phyloP scores from a whole-genome alignment of 1,139 yeast genomes.

The Torulaspora pretoriensis region DNA sequence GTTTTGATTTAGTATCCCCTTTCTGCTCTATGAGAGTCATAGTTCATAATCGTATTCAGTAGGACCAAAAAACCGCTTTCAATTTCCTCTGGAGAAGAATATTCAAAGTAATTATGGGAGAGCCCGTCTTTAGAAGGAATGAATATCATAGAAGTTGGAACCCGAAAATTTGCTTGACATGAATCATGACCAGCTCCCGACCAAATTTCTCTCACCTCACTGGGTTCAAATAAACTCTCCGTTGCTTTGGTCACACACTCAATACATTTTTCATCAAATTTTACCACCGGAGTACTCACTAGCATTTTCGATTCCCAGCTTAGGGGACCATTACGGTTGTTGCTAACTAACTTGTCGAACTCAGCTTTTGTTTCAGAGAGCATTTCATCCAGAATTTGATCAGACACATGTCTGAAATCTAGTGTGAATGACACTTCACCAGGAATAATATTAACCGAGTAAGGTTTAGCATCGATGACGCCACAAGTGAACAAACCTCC shows the following conservation, averaged over 20 bases:
- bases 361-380: slow-evolving; percentile 41
- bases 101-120: slow-evolving; percentile 65
- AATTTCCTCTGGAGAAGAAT: slow-evolving; percentile 57
- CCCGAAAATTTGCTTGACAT: slow-evolving; percentile 50
- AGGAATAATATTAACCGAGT: slow-evolving; percentile 64
- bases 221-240: slow-evolving; percentile 44
- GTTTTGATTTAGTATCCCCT: slow-evolving; percentile 12
- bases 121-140: slow-evolving; percentile 70
- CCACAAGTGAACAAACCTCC: slow-evolving; percentile 61
- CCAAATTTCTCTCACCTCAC: slow-evolving; percentile 44
- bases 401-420: slow-evolving; percentile 55
- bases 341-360: slow-evolving; percentile 40
- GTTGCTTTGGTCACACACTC: slow-evolving; percentile 52
- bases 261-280: slow-evolving; percentile 50
- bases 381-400: slow-evolving; percentile 43
- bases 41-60: slow-evolving; percentile 54
- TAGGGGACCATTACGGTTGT: slow-evolving; percentile 36
- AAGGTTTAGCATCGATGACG: slow-evolving; percentile 51
- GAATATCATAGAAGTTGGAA: slow-evolving; percentile 73
- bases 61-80: slow-evolving; percentile 57
- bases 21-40: slow-evolving; percentile 39
- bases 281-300: slow-evolving; percentile 46
- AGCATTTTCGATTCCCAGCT: slow-evolving; percentile 17
- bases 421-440: slow-evolving; percentile 53
- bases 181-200: slow-evolving; percentile 78